Conservation (phyloP, 768 basidiomycete genomes). For the Suillus plorans region DNA sequence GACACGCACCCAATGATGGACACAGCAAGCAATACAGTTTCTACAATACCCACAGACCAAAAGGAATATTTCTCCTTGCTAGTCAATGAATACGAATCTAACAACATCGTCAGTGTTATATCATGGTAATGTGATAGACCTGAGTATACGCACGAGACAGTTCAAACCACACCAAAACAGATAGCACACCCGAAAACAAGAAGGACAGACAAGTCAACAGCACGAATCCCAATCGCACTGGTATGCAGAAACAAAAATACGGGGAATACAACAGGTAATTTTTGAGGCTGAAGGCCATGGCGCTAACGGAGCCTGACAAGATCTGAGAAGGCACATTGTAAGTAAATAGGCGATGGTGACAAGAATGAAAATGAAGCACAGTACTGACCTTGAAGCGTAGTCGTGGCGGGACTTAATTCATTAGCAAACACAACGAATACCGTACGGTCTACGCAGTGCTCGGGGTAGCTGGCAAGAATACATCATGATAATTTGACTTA, state of each 20-base stretch:
- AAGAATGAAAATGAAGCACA: neutral
- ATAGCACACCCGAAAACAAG: slow-evolving; percentile 51
- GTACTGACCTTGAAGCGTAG: neutral
- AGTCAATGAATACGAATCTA: slow-evolving; percentile 35
- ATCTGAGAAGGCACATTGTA: neutral
- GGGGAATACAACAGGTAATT: slow-evolving; percentile 48
- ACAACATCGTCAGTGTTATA: neutral
- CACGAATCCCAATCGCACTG: slow-evolving; percentile 61
- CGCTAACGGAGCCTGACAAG: neutral
- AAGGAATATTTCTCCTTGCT: slow-evolving; percentile 40
- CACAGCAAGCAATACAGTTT: slow-evolving; percentile 50
- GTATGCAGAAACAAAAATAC: slow-evolving; percentile 63
- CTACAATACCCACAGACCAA: slow-evolving; percentile 50
- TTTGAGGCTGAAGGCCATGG: slow-evolving; percentile 45
- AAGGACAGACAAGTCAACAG: slow-evolving; percentile 53
- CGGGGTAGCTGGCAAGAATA: neutral
- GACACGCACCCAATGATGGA: slow-evolving; percentile 55
- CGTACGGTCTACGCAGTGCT: neutral
- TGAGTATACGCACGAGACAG: slow-evolving; percentile 46
- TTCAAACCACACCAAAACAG: slow-evolving; percentile 62
- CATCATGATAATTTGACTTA: neutral
- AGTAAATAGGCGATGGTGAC: neutral
- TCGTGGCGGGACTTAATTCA: neutral
- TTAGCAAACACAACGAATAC: neutral
- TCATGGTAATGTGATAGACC: slow-evolving; percentile 4